Evolutionary conservation across 179 eudicot species (phyloP).

Genomic region (Gypsophila paniculata): DNA sequence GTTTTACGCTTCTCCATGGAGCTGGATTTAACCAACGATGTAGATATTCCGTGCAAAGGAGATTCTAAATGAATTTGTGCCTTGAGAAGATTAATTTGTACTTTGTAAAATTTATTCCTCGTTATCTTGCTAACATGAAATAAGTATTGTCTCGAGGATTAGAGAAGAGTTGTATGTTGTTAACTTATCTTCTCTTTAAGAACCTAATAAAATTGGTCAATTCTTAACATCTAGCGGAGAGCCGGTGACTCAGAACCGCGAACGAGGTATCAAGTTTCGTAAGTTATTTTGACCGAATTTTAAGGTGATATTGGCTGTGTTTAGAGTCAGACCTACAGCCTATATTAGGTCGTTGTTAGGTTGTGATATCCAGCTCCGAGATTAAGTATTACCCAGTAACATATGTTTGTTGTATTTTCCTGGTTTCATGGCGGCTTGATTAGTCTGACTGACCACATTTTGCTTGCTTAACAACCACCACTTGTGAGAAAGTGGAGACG

Average conservation of each 20-base stretch:
- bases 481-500: neutral
- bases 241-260: too few relatives aligned
- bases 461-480: neutral
- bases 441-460: neutral
- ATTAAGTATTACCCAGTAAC: neutral
- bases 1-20: neutral
- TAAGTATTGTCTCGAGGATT: neutral
- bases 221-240: too few relatives aligned
- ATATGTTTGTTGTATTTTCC: neutral
- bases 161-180: neutral
- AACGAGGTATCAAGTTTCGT: too few relatives aligned
- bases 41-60: conserved; percentile 1
- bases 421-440: neutral
- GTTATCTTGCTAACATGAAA: neutral
- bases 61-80: neutral
- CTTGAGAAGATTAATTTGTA: neutral
- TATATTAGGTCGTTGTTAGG: too few relatives aligned
- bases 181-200: too few relatives aligned
- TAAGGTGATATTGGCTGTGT: too few relatives aligned
- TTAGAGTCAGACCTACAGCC: too few relatives aligned
- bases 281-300: too few relatives aligned
- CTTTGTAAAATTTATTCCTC: neutral
- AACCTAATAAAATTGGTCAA: too few relatives aligned
- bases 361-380: too few relatives aligned
- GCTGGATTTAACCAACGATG: conserved; percentile 4